Evolutionary conservation across 2,329 filamentous ascomycete genomes (phyloP), one percentile per base, ranked within the genome.

Genomic region (Fusarium anthophilum): DNA sequence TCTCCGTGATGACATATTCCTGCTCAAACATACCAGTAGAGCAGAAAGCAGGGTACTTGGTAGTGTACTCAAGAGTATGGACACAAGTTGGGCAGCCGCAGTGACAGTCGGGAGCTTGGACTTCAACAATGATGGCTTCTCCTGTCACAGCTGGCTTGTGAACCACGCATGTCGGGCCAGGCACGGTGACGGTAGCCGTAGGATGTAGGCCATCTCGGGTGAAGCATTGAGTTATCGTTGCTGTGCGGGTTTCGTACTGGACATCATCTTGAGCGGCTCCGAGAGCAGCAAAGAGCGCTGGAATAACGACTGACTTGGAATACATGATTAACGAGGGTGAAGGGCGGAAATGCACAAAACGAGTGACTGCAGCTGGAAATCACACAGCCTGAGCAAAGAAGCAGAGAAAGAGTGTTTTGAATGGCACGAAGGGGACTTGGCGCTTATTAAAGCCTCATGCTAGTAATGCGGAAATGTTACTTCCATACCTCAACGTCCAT

Each of bases 181-280:
- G 51, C 20, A 44, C 48, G 4, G 45, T 59, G 8, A 55, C 35
- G 17, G 48, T 37, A 4, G 64, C 39, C 6, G 45, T 43, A 4
- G 41, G 45, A 26, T n/a, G 37, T 17, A 63, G 45, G 3, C 37
- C 37, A 30, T 45, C 50, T 2, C 39, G 32, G 3, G 66, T 62
- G 35, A 73, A 63, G 43, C 71, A 74, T 63, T 73, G 62, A 1
- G 71, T 73, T 45, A 73, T 55, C 26, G 71, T 73, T 15, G 62
- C 70, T 15, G 62, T 74, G 14, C 63, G 56, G 38, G 59, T 60
- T n/a, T 60, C 65, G 2, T 68, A 47, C 11, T 61, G 53, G 6
- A 73, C 30, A 38, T n/a, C 64, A 35, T 67, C 61, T 13, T 54
- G 56, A 44, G 60, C 57, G 28, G 39, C 35, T 17, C 30, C 57